Percentiles rank a stretch among this genome's conserved stretches.
Conservation (phyloP, 1,284 basidiomycete species). For the Vanrija pseudolonga region DNA sequence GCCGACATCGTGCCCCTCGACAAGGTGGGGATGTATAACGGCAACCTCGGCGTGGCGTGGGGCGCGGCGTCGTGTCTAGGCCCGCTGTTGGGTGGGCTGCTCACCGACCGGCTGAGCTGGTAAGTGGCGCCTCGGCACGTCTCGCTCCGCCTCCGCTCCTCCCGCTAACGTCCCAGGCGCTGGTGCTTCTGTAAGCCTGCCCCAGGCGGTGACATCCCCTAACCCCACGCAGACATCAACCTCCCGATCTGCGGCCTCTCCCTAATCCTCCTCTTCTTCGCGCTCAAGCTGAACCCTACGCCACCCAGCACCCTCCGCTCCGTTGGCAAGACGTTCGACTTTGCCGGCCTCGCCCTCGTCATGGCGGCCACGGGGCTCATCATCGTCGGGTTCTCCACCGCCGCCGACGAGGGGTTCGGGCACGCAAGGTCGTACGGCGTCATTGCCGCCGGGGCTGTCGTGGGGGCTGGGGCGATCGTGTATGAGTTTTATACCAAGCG, state of each 20-base stretch:
- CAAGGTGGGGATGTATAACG: slow-evolving; percentile 41
- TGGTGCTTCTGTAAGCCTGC: slow-evolving; percentile 29
- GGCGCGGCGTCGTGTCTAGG: slow-evolving; percentile 45
- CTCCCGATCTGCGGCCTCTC: slow-evolving; percentile 54
- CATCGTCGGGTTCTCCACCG: slow-evolving; percentile 63
- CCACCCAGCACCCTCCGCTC: slow-evolving; percentile 8
- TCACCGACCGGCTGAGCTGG: slow-evolving; percentile 30
- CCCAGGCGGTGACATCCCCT: too few species aligned
- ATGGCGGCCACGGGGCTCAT: slow-evolving; percentile 68
- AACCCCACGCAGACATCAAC: slow-evolving; percentile 16
- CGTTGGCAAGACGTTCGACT: slow-evolving; percentile 28
- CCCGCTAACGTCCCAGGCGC: slow-evolving; percentile 13
- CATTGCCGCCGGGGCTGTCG: slow-evolving; percentile 60
- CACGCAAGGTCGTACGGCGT: slow-evolving; percentile 63
- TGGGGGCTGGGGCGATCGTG: slow-evolving; percentile 57
- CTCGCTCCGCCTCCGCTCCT: too few species aligned
- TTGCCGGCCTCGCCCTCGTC: slow-evolving; percentile 53
- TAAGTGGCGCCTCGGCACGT: too few species aligned
- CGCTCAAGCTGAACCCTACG: slow-evolving; percentile 67
- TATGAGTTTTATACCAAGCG: slow-evolving; percentile 66
- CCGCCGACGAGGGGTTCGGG: slow-evolving; percentile 28
- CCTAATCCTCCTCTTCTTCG: slow-evolving; percentile 67
- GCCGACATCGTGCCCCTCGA: slow-evolving; percentile 36
- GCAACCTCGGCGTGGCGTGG: slow-evolving; percentile 43
- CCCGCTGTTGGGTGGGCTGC: slow-evolving; percentile 45